These are phyloP conservation scores for Thozetella sp. DNA, from an alignment of 495 filamentous ascomycete genomes.

Conservation along the genomic window DNA sequence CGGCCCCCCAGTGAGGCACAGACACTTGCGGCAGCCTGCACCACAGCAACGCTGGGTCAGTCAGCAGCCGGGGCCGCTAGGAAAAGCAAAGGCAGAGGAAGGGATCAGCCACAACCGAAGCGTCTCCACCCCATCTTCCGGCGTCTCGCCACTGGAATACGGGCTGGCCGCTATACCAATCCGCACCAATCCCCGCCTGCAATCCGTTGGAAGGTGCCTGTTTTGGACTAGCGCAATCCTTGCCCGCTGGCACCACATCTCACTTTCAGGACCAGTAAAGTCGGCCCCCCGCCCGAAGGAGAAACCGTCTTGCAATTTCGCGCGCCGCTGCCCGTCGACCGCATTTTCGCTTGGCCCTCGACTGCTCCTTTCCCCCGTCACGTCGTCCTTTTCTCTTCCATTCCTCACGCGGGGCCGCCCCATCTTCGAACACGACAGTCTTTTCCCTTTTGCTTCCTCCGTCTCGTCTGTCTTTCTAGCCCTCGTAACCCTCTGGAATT, in stretches of 20 bases:
- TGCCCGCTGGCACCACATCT: not conserved
- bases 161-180: not conserved
- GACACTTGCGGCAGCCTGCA: no score
- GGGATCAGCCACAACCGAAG: not conserved
- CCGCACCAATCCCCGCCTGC: conserved; percentile 1
- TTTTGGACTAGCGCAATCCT: not conserved
- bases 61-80: no score
- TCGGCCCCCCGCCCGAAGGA: no score
- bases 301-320: no score
- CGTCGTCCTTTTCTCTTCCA: conserved; percentile 1
- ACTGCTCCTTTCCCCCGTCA: not conserved
- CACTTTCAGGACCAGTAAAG: not conserved
- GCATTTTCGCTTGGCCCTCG: not conserved
- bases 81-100: not conserved
- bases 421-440: conserved; percentile 26
- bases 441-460: not conserved
- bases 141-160: conserved; percentile 1
- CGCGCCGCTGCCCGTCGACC: not conserved
- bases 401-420: not conserved
- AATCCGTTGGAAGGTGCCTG: not conserved
- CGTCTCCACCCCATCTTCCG: not conserved
- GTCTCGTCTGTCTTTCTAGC: no score
- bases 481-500: not conserved
- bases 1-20: no score
- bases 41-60: no score